phyloP scores from a whole-genome alignment of 257 asterid genomes.

The Parsonsia alboflavescens region DNA sequence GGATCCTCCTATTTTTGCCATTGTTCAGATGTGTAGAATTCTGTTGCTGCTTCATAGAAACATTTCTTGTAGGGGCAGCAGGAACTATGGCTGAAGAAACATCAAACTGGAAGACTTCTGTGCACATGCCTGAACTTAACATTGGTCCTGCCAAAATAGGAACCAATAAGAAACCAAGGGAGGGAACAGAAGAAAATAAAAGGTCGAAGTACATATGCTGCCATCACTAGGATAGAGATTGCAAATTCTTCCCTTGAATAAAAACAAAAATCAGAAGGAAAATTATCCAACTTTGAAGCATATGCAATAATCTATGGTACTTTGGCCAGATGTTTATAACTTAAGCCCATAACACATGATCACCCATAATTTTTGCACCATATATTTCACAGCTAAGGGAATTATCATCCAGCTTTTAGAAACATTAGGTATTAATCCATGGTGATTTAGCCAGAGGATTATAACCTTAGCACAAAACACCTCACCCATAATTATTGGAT shows the following conservation, averaged over 20 bases:
- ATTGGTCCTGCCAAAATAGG: constrained; percentile 60
- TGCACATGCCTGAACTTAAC: constrained; percentile 92
- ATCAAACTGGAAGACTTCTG: constrained; percentile 94
- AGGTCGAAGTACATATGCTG: neutral
- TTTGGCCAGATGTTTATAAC: neutral
- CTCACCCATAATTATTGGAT: no score
- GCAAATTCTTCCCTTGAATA: neutral
- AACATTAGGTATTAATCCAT: no score
- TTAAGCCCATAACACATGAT: neutral
- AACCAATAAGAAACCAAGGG: neutral
- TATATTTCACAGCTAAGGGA: no score
- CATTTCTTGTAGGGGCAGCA: constrained; percentile 44
- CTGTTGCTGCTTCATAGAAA: constrained; percentile 36
- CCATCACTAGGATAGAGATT: neutral
- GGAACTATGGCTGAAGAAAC: constrained; percentile 71
- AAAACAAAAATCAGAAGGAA: neutral
- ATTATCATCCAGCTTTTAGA: no score
- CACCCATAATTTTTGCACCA: no score
- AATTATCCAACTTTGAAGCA: neutral
- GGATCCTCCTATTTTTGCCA: constrained; percentile 68
- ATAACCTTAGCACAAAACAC: no score
- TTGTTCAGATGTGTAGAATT: constrained; percentile 47
- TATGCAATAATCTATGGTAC: neutral
- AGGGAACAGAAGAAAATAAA: neutral
- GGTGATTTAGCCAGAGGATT: no score